Percentiles rank a stretch among this genome's conserved stretches.
These are phyloP conservation scores for Hypoxylon trugodes DNA, from an alignment of 495 filamentous ascomycete species.

Conservation along the genomic window DNA sequence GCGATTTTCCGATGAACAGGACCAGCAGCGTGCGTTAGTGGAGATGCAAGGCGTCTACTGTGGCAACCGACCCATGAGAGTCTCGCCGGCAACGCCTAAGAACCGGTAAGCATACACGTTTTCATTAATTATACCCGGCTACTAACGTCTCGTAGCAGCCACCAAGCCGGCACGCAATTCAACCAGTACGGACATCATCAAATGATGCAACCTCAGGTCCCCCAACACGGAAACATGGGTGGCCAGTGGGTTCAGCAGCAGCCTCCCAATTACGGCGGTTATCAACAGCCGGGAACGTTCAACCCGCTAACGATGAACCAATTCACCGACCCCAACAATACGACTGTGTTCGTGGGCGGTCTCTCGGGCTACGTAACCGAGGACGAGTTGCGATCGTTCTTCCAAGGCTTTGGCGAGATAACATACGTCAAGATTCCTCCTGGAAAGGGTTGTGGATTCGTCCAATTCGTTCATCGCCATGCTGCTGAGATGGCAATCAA, in stretches of 20 bases:
- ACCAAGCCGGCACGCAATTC: constrained; percentile 42
- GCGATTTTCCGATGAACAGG: constrained; percentile 90
- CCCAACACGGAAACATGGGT: constrained; percentile 49
- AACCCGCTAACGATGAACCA: constrained; percentile 88
- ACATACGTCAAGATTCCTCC: constrained; percentile 99
- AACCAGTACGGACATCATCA: constrained; percentile 54
- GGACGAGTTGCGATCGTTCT: constrained; percentile 98
- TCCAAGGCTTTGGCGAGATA: constrained; percentile 99
- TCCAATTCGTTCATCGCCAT: constrained; percentile 99
- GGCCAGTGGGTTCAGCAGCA: constrained; percentile 50
- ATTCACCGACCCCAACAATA: constrained; percentile 99
- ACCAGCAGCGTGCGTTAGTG: constrained; percentile 92
- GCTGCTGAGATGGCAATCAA: constrained; percentile 99
- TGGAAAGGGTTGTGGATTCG: constrained; percentile 98
- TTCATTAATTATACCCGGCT: not conserved
- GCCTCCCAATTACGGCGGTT: constrained; percentile 67
- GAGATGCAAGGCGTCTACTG: constrained; percentile 99
- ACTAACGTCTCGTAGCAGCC: constrained; percentile 36
- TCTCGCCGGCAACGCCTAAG: constrained; percentile 97
- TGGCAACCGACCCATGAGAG: constrained; percentile 98
- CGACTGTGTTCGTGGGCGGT: constrained; percentile 97
- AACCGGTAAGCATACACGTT: constrained; percentile 55
- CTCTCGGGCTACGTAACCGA: constrained; percentile 98
- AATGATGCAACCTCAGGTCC: constrained; percentile 49
- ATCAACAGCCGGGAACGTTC: constrained; percentile 45